Base-by-base conservation (phyloP, 805 yeast species). In the Wickerhamiella shivajii region DNA sequence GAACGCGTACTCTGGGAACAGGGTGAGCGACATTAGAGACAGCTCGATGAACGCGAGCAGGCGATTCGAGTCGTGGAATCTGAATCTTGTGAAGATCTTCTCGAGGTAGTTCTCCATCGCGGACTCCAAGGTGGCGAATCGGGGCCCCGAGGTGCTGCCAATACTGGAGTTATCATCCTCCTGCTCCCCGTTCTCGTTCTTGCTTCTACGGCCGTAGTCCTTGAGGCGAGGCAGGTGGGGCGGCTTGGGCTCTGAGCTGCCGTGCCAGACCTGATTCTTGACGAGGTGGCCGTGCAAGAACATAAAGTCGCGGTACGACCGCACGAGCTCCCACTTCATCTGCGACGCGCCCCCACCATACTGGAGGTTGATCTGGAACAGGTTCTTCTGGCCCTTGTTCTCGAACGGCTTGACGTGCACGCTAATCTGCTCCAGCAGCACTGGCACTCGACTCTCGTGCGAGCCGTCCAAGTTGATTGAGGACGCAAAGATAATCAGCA, bases 21-120 rank as follows among this genome's bases (percentile, higher is more conserved):
- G 60, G 30, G 84, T 60, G 6, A 90, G 72, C 5, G 93, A 80
- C 42, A 90, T 68, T 1, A 93, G 92, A 0, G 96, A 84, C 11
- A 90, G 58, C 47, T 90, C 98, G 39, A 87, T 71, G 51, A 90
- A 90, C 40, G 77, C 85, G 46, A 90, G 77, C 8, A 90, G 51
- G 38, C 77, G 64, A 49, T 83, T 84, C 0, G 92, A 74, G 46
- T 81, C 93, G 31, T 75, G 67, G 47, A 83, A 63, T 2, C 76
- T 66, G 29, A 80, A 64, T 4, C 67, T 58, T 12, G 62, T 55
- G 34, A 77, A 65, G 39, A 90, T 56, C 12, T 67, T 63, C 29
- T 71, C 68, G 36, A 90, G 61, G 50, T 85, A 90, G 3, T 62
- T 60, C 43, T 78, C 84, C 27, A 90, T 57, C 14, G 50, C 56